Evolutionary conservation across 228 moss, liverwort and hornwort genomes (phyloP), one percentile per base, ranked within the genome.

Genomic region (Sphagnum magellanicum): DNA sequence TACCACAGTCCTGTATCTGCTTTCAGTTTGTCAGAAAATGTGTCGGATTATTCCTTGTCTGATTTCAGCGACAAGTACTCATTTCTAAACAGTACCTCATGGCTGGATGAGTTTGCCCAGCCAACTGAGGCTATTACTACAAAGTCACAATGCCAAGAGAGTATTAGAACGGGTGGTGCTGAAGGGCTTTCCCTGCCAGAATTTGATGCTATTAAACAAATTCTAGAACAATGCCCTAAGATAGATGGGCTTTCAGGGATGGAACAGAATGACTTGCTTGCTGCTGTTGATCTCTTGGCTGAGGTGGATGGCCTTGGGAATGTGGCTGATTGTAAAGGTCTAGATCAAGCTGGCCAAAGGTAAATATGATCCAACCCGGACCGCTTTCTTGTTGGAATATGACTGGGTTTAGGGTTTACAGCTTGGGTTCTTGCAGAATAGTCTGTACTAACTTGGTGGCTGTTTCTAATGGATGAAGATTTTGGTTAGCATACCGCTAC

Each of bases 241-340:
- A 61, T 77, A 68, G 81, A 79, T 59, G 85, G 82, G 55, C 80
- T 98, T 69, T 78, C 79, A 61, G 60, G 71, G 10, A 75, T 64
- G 70, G 87, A 91, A 76, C 68, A 85, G 68, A 81, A 83, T 75
- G 90, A 92, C 67, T 70, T 98, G 57, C 81, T 90, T 79, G 91
- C 92, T 51, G 64, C 91, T 51, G 83, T 93, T 70, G 84, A 90
- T 74, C 72, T 90, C 67, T 73, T 98, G 71, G 90, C 90, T 53
- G 93, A 98, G 82, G 90, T 98, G 87, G 98, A 98, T 86, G 90
- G 93, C 76, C 84, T 91, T 4, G 76, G 51, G 66, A 82, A 86
- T 61, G 78, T 72, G 64, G 71, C 86, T 12, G 82, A 87, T 71
- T 77, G 76, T 81, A 83, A 78, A 71, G 87, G 84, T 77, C 82